A percentile compares a stretch with the other conserved stretches of the same genome.
These are phyloP conservation scores for Phytophthora brassicae DNA, from an alignment of 352 stramenopile species.

Conservation along the genomic window DNA sequence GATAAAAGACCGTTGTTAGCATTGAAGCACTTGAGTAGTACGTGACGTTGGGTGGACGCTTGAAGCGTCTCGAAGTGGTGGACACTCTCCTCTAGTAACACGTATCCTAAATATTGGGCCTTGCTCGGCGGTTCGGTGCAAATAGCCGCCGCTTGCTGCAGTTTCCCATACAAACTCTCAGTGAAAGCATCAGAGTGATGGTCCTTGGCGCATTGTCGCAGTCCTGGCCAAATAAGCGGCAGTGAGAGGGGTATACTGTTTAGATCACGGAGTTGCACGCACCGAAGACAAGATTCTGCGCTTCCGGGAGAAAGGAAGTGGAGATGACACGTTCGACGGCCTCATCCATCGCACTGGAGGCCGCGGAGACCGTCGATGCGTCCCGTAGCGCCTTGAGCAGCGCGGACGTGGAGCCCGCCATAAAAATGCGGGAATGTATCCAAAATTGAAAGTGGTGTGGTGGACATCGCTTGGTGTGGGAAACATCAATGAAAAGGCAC, in stretches of 20 bases:
- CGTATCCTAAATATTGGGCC: conserved; percentile 49
- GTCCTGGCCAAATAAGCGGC: conserved; percentile 7
- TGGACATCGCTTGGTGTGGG: background rate
- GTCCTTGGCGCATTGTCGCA: conserved; percentile 17
- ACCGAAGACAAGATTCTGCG: conserved; percentile 39
- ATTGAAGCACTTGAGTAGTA: conserved; percentile 41
- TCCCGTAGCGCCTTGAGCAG: conserved; percentile 31
- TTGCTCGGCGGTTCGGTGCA: conserved; percentile 50
- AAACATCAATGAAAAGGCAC: too few species aligned
- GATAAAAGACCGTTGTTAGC: conserved; percentile 41
- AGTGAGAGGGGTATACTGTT: background rate
- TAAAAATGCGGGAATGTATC: conserved; percentile 10
- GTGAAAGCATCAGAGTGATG: conserved; percentile 3
- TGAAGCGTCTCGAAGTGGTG: conserved; percentile 9
- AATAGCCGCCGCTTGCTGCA: conserved; percentile 47
- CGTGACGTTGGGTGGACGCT: conserved; percentile 1
- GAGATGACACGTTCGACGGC: conserved; percentile 30
- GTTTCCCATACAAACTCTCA: conserved; percentile 16
- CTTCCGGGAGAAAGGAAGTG: conserved; percentile 20
- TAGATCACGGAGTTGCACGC: background rate
- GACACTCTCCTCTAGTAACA: conserved; percentile 38
- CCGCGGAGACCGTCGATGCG: conserved; percentile 6
- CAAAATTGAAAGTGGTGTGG: background rate
- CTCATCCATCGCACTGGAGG: conserved; percentile 17
- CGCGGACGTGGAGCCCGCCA: background rate